A percentile compares a stretch with the other conserved stretches of the same genome.
Evolutionary conservation across 495 filamentous ascomycete species (phyloP).

Genomic region (Chaetomium fimeti): DNA sequence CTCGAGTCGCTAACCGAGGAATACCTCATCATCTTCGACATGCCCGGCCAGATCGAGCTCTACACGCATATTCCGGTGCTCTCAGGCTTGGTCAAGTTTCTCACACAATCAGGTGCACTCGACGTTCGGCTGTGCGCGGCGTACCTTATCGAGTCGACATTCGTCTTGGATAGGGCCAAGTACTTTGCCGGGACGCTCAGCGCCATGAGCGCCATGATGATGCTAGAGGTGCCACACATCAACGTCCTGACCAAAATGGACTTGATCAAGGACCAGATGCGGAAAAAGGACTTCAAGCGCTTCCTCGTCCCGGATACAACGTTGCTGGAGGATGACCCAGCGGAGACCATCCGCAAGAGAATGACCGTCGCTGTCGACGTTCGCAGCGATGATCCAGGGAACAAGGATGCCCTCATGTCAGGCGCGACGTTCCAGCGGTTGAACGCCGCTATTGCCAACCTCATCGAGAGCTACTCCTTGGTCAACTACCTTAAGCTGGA

Average conservation of each 20-base stretch:
- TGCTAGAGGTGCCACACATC: conserved; percentile 93
- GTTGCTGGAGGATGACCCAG: conserved; percentile 69
- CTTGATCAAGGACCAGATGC: conserved; percentile 78
- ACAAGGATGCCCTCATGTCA: conserved; percentile 67
- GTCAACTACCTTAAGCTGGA: conserved; percentile 90
- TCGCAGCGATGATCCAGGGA: conserved; percentile 53
- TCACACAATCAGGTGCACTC: conserved; percentile 74
- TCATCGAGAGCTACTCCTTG: conserved; percentile 98
- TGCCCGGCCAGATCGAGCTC: conserved; percentile 98
- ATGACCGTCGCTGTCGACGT: conserved; percentile 41
- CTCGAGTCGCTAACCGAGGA: conserved; percentile 89
- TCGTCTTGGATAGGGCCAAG: conserved; percentile 91
- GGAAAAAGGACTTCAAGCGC: conserved; percentile 77
- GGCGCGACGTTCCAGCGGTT: conserved; percentile 74
- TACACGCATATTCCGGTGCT: conserved; percentile 96
- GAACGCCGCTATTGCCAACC: conserved; percentile 78
- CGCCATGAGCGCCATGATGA: conserved; percentile 97
- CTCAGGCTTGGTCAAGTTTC: conserved; percentile 76
- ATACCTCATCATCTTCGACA: conserved; percentile 94
- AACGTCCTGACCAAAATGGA: conserved; percentile 98
- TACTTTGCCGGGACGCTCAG: conserved; percentile 94
- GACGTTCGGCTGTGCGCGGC: conserved; percentile 92
- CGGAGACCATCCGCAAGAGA: conserved; percentile 48
- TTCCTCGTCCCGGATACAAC: conserved; percentile 82
- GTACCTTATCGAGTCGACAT: conserved; percentile 92